Conservation (phyloP, 257 asterid genomes). For the Solanum clarkiae region DNA sequence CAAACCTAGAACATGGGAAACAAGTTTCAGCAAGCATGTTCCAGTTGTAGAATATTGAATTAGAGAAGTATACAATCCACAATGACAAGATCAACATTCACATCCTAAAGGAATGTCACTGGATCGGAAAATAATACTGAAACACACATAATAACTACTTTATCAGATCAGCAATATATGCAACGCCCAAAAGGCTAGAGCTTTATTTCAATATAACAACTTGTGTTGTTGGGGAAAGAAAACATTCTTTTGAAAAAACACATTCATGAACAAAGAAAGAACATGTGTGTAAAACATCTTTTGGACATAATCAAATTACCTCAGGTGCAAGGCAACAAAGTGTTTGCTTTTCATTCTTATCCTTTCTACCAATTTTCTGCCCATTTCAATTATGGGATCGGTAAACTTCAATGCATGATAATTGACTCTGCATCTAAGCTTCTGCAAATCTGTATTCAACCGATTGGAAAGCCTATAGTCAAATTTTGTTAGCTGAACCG, state of each 20-base stretch:
- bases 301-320: conserved; percentile 19
- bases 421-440: conserved; percentile 66
- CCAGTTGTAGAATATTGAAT: neutral
- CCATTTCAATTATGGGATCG: conserved; percentile 49
- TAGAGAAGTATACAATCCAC: neutral
- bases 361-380: conserved; percentile 42
- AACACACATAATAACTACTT: neutral
- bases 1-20: conserved; percentile 32
- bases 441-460: conserved; percentile 43
- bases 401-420: conserved; percentile 66
- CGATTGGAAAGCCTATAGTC: conserved; percentile 67
- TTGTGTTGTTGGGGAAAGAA: neutral
- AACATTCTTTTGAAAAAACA: neutral
- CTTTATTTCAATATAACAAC: neutral
- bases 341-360: conserved; percentile 50
- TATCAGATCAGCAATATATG: neutral
- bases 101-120: neutral
- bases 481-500: conserved; percentile 56
- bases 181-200: neutral
- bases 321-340: conserved; percentile 57
- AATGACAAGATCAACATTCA: neutral
- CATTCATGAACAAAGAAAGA: neutral
- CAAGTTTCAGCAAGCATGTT: neutral
- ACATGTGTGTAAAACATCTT: neutral
- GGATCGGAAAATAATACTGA: neutral